phyloP scores from a whole-genome alignment of 1,284 basidiomycete genomes.

The Ustilago cynodontis region DNA sequence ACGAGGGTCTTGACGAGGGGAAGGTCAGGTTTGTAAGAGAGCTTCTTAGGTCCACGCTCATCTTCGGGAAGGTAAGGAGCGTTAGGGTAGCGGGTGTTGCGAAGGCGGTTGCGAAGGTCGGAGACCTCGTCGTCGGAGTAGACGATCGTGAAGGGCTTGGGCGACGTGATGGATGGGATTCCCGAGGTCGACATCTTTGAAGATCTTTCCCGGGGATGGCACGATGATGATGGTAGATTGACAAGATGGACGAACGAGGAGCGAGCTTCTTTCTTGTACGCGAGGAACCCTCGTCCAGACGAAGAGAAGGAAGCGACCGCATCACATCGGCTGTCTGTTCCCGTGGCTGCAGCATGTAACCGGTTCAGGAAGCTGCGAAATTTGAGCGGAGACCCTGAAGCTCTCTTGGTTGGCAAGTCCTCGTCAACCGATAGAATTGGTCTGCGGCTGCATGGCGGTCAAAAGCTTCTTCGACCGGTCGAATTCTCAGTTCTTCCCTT shows the following conservation, averaged over 20 bases:
- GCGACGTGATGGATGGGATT: conserved; percentile 44
- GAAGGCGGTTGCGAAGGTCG: conserved; percentile 41
- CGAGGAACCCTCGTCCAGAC: neutral
- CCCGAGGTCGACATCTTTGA: conserved; percentile 19
- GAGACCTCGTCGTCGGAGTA: conserved; percentile 47
- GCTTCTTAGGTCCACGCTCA: conserved; percentile 21
- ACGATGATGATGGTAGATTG: neutral
- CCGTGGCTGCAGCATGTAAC: conserved; percentile 5
- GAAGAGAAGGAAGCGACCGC: neutral
- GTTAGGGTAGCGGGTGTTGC: conserved; percentile 46
- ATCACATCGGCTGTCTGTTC: neutral
- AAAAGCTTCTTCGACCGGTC: conserved; percentile 3
- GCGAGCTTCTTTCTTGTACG: neutral
- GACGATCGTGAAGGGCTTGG: conserved; percentile 49
- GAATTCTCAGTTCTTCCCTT: neutral
- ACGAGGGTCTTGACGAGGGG: conserved; percentile 34
- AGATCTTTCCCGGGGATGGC: neutral
- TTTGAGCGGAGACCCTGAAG: conserved; percentile 5
- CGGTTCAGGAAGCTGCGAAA: neutral
- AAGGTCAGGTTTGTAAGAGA: conserved; percentile 40
- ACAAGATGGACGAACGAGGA: neutral
- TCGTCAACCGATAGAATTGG: neutral
- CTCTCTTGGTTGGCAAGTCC: conserved; percentile 2
- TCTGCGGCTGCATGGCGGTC: neutral
- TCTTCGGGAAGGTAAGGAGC: conserved; percentile 46